phyloP scores from a whole-genome alignment of 768 basidiomycete genomes.

The Lactarius hatsudake region DNA sequence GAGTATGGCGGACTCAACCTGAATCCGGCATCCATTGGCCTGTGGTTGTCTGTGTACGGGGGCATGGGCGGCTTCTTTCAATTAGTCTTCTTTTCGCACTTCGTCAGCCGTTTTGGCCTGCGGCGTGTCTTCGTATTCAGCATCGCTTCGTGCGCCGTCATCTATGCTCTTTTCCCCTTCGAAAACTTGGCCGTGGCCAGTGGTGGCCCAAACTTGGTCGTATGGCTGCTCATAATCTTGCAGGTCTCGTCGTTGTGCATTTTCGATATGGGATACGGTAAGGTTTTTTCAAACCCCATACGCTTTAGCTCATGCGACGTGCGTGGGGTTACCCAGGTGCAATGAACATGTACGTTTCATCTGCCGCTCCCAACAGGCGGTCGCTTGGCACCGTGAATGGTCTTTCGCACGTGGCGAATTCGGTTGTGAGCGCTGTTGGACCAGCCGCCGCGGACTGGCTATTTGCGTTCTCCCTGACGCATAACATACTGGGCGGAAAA shows the following conservation, averaged over 20 bases:
- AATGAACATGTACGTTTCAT: slow-evolving; percentile 64
- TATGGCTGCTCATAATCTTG: not conserved
- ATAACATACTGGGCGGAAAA: slow-evolving; percentile 25
- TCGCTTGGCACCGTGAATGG: slow-evolving; percentile 70
- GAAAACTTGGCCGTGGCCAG: not conserved
- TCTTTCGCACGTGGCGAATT: slow-evolving; percentile 37
- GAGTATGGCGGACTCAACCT: slow-evolving; percentile 33
- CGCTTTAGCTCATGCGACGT: not conserved
- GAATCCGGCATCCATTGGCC: slow-evolving; percentile 38
- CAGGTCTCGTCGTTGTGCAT: not conserved
- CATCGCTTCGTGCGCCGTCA: slow-evolving; percentile 29
- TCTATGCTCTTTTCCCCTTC: slow-evolving; percentile 33
- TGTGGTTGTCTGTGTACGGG: slow-evolving; percentile 38
- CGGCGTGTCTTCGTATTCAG: slow-evolving; percentile 34
- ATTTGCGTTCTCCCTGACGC: slow-evolving; percentile 56
- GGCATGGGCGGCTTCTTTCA: slow-evolving; percentile 39
- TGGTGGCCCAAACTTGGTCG: not conserved
- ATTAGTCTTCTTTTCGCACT: slow-evolving; percentile 37
- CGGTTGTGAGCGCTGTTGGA: slow-evolving; percentile 44
- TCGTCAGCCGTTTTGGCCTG: slow-evolving; percentile 37
- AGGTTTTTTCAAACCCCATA: not conserved
- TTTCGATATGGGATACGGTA: slow-evolving; percentile 1
- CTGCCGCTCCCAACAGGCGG: slow-evolving; percentile 58
- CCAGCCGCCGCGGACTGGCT: slow-evolving; percentile 57
- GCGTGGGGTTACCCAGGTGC: slow-evolving; percentile 45